Base-by-base conservation (phyloP, 2,329 filamentous ascomycete species). In the Fusarium brachygibbosum region DNA sequence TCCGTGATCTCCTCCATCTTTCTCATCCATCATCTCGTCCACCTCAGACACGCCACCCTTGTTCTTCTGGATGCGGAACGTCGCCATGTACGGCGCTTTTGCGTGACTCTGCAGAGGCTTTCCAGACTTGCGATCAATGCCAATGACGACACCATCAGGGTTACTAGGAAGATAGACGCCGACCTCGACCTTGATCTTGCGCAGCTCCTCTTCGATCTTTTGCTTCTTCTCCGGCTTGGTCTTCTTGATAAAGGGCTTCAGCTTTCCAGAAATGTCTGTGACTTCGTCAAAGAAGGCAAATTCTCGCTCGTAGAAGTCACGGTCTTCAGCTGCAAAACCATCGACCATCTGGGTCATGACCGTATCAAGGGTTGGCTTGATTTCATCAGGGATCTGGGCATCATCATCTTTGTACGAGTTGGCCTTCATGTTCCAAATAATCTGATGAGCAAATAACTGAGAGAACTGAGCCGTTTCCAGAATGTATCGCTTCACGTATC, bases 391-490 rank as follows among this genome's bases (percentile, higher is more conserved):
- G 68, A 97, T 88, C 74, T 91, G 89, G 16, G 91, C 94, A 71
- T 98, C 93, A 74, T 99, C 95, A 70, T 99, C 97, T 79, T 98
- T 99, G 85, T 93, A 99, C 2, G 94, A 93, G 79, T 99, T 99
- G 32, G 96, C 96, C 79, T 98, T 99, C 91, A 99, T 99, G 78
- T 99, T 99, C 96, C 97, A 99, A 77, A 99, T 99, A 71, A 99
- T 98, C 76, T 99, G 96, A 79, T 99, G 97, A 4, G 97, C 95
- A 79, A 99, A 99, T 11, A 98, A 83, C 79, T 98, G 96, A n/a
- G 96, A 98, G 76, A 97, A 94, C 74, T 97, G 95, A 2, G 94
- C 96, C 1, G 97, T 98, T 81, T 99, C 96, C 17, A 98, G 86
- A 57, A 99, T 98, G 76, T 98, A 99, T 44, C 95, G 88, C 79